Base-by-base conservation (phyloP, 306 rosid genomes). In the Styphnolobium japonicum region DNA sequence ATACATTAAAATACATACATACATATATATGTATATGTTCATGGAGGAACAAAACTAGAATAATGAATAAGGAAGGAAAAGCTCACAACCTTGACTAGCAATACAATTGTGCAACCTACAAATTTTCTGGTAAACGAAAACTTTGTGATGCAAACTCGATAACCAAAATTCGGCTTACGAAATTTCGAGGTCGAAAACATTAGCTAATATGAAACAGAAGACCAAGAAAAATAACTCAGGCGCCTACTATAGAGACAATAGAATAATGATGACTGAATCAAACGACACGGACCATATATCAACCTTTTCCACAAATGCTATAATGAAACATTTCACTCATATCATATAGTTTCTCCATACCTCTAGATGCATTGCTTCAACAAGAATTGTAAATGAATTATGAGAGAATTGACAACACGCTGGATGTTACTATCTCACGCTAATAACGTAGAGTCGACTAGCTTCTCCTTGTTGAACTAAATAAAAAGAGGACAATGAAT, bases 331-430 rank as follows among this genome's bases (percentile, higher is more conserved):
- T 62, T 62, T 15, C 7, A 51, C 33, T 62, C 15, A 27, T 15
- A 3, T n/a, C 3, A 2, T 51, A 48, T 37, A 40, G 68, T 14
- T 75, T 63, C 52, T 75, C 5, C 71, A 67, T 85, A 81, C 88
- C 86, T 78, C 72, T n/a, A 81, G 73, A 77, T 46, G 57, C 89
- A 82, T 82, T 78, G 86, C 56, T 27, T 10, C 64, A 55, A 40
- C 43, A 45, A 73, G 25, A 49, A 58, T 76, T 56, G 77, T 29
- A 31, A 43, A 43, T 42, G 73, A 69, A 71, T 63, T 67, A 31
- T 23, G 70, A 40, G 51, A 53, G 71, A 78, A 46, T 45, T 73
- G 45, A 72, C 21, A 57, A 73, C 15, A 55, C 45, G 55, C 23
- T 52, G 71, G 23, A 15, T 14, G 64, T 51, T 60, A 23, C 3